These are phyloP conservation scores for Tephrocybe sp. DNA, from an alignment of 768 basidiomycete species.

Conservation along the genomic window DNA sequence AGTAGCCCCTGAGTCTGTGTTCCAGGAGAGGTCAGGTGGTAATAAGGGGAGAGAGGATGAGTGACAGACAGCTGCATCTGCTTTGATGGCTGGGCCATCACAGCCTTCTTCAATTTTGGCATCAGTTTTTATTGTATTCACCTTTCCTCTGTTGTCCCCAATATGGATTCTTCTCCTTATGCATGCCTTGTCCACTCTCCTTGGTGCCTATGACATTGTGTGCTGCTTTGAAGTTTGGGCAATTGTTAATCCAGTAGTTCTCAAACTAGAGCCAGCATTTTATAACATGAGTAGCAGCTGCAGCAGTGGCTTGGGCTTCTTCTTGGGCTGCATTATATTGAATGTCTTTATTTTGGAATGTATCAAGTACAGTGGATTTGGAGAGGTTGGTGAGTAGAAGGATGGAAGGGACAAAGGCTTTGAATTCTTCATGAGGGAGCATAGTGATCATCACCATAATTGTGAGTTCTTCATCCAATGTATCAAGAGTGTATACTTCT, in stretches of 20 bases:
- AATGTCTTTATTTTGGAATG: conserved; percentile 1
- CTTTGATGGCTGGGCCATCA: conserved; percentile 8
- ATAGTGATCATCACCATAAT: conserved; percentile 5
- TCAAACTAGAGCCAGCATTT: conserved; percentile 4
- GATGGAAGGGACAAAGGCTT: conserved; percentile 1
- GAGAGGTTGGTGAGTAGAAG: conserved; percentile 6
- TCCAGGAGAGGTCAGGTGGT: conserved; percentile 2
- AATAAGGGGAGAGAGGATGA: background rate
- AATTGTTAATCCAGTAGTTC: background rate
- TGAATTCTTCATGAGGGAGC: conserved; percentile 4
- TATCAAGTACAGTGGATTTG: conserved; percentile 1
- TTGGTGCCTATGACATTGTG: background rate
- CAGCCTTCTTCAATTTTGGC: conserved; percentile 5
- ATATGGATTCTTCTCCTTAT: background rate
- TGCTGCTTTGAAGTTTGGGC: background rate
- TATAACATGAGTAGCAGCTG: background rate
- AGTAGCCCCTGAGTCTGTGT: background rate
- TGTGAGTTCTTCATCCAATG: conserved; percentile 2
- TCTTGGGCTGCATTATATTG: background rate
- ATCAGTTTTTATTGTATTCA: background rate
- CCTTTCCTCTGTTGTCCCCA: background rate
- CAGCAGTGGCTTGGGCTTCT: background rate
- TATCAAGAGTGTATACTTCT: conserved; percentile 1
- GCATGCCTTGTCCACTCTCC: background rate
- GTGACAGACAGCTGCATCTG: conserved; percentile 4